These are phyloP conservation scores for Abortiporus biennis DNA, from an alignment of 1,284 basidiomycete species.

Conservation along the genomic window DNA sequence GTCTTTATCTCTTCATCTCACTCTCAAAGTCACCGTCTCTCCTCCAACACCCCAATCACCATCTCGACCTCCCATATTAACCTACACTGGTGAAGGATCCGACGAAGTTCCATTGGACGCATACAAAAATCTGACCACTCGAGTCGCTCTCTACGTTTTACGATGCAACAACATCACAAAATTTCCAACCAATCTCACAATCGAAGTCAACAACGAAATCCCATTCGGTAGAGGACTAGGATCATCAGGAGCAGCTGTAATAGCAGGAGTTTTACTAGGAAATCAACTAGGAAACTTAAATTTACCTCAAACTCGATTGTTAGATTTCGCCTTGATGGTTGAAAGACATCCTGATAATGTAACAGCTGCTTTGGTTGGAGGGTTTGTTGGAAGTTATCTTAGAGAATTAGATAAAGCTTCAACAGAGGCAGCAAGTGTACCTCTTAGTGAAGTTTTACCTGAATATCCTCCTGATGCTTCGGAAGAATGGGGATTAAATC, in stretches of 20 bases:
- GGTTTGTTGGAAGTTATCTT: constrained; percentile 97
- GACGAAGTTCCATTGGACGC: constrained; percentile 89
- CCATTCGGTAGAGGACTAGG: constrained; percentile 97
- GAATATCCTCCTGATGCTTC: constrained; percentile 94
- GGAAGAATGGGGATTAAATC: constrained; percentile 84
- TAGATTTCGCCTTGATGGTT: constrained; percentile 99
- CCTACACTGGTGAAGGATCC: constrained; percentile 87
- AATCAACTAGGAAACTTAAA: constrained; percentile 75
- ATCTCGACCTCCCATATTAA: constrained; percentile 55
- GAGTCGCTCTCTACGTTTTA: constrained; percentile 95
- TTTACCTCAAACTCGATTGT: constrained; percentile 67
- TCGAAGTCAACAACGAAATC: constrained; percentile 89
- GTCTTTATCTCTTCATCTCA: constrained; percentile 86
- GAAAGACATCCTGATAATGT: constrained; percentile 99
- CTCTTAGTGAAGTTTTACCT: constrained; percentile 93
- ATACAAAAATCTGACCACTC: constrained; percentile 97
- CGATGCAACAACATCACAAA: constrained; percentile 73
- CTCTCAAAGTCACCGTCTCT: constrained; percentile 62
- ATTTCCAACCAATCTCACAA: constrained; percentile 72
- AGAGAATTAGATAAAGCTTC: constrained; percentile 81
- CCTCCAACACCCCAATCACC: constrained; percentile 21
- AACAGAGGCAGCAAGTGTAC: constrained; percentile 79
- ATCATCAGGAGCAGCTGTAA: constrained; percentile 96
- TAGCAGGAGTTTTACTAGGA: constrained; percentile 91
- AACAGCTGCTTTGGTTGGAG: constrained; percentile 93